Conservation (phyloP, 2,329 filamentous ascomycete genomes). For the Claviceps sp. region DNA sequence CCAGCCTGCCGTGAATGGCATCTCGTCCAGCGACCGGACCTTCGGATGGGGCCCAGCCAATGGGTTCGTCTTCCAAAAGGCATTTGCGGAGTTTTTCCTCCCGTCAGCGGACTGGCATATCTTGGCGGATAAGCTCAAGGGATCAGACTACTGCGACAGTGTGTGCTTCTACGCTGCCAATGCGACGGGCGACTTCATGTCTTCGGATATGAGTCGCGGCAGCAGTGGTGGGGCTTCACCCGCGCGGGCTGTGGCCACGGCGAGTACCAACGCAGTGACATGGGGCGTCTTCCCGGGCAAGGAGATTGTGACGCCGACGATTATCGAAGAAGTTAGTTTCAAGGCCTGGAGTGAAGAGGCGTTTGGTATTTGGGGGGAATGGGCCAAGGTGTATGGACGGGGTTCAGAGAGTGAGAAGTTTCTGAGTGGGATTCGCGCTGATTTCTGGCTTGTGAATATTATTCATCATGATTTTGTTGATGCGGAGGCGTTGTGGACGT, state of each 20-base stretch:
- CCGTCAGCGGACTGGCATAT: constrained; percentile 56
- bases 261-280: constrained; percentile 80
- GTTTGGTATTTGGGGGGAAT: constrained; percentile 89
- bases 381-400: constrained; percentile 76
- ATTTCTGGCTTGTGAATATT: constrained; percentile 81
- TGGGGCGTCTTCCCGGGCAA: constrained; percentile 95
- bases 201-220: constrained; percentile 41
- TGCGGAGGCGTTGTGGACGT: constrained; percentile 56
- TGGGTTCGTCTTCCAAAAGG: constrained; percentile 96
- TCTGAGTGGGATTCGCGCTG: constrained; percentile 51
- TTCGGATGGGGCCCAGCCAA: constrained; percentile 91
- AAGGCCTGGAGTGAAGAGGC: constrained; percentile 90
- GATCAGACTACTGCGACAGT: constrained; percentile 44
- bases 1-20: constrained; percentile 83
- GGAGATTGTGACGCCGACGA: constrained; percentile 91
- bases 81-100: constrained; percentile 94
- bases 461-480: constrained; percentile 72
- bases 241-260: constrained; percentile 18
- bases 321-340: constrained; percentile 93
- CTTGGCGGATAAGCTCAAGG: constrained; percentile 49
- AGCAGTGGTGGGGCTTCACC: constrained; percentile 12
- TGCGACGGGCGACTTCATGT: constrained; percentile 60
- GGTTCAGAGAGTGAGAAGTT: constrained; percentile 58
- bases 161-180: constrained; percentile 86
- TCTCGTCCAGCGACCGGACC: constrained; percentile 59